Base-by-base conservation (phyloP, 768 basidiomycete genomes). In the Lentinula sp. region DNA sequence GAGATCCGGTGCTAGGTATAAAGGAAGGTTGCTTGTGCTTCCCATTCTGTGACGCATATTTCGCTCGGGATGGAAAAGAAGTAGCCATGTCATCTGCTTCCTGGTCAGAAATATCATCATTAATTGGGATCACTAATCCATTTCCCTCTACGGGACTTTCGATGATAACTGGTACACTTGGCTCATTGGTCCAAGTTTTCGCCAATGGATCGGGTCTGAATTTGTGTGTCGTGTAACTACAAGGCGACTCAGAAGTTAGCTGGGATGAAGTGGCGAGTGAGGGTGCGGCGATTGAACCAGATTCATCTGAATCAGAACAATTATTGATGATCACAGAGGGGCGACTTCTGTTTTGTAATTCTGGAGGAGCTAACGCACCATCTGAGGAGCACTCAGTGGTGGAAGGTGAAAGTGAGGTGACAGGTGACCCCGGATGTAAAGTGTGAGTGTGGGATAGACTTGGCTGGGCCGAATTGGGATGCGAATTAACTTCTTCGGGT, bases 81-180 rank as follows among this genome's bases (percentile, higher is more conserved):
- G 43, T 0, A 15, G 2, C 56, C 39, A 23, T 39, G 9, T 43
- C 57, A 63, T 64, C 63, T 39, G 49, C 57, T 55, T 58, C 62
- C 50, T 61, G 11, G 32, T 63, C 61, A 46, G 65, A 60, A 61
- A 66, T 39, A 56, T 52, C 35, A 56, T 52, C 35, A 32, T 43
- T 54, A 37, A 52, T 63, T 8, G 60, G 21, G 13, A 52, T 7
- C 2, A 56, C 58, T 37, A 62, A 60, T 31, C 62, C 51, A 39
- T 70, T 48, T 55, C 61, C 71, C 60, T 77, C 76, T 6, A 69
- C 57, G 6, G 78, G 75, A 59, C 73, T 77, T 68, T 80, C 78
- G 16, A 69, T 65, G 46, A 71, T 71, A 15, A 68, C 70, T 4
- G 65, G 60, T 31, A 70, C 64, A 35, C 42, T 54, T 35, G 37